Evolutionary conservation across 768 basidiomycete genomes (phyloP), one percentile per base, ranked within the genome.

Genomic region (Lentinula boryana): DNA sequence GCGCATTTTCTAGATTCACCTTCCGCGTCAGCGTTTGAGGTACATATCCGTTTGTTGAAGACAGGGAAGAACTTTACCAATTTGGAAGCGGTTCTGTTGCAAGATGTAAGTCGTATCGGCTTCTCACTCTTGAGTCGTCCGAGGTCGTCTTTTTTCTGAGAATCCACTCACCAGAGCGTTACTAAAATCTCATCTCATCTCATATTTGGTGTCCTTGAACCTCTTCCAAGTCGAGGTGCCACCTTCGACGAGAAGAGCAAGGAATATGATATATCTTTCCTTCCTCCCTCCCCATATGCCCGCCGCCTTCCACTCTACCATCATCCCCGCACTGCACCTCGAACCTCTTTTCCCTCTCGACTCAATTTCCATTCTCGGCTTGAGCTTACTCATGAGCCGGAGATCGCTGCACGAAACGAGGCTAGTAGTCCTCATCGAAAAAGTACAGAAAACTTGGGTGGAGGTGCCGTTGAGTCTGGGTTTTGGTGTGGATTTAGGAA

Each of bases 401-500:
- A 74, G 10, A 74, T 84, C 23, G 62, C 68, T 7, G 68, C 70
- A 1, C 75, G 70, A 52, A 84, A 85, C 62, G 56, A 67, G 6
- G 68, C 72, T 13, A 69, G 70, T 56, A 75, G 76, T 56, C 63
- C 72, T 12, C 69, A 65, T 35, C 75, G 83, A 38, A 76, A 78
- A 4, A 69, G 68, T 52, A 63, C 71, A 23, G 64, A 70, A 5
- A 78, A 75, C 0, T 68, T 83, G 13, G 84, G 84, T 31, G 82
- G 82, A 6, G 82, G 78, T 0, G 83, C 85, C 1, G 62, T 77
- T 3, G 79, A 83, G 65, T 86, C 82, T 80, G 87, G 81, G 13
- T 77, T 80, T 10, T 88, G 85, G 84, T 71, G 85, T 21, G 71
- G 77, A 54, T 78, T 85, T 52, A 66, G 64, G 8, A 78, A 76